A percentile compares a stretch with the other conserved stretches of the same genome.
These are phyloP conservation scores for Effrenium voratum DNA, from an alignment of 73 alveolate genomes.

Conservation along the genomic window DNA sequence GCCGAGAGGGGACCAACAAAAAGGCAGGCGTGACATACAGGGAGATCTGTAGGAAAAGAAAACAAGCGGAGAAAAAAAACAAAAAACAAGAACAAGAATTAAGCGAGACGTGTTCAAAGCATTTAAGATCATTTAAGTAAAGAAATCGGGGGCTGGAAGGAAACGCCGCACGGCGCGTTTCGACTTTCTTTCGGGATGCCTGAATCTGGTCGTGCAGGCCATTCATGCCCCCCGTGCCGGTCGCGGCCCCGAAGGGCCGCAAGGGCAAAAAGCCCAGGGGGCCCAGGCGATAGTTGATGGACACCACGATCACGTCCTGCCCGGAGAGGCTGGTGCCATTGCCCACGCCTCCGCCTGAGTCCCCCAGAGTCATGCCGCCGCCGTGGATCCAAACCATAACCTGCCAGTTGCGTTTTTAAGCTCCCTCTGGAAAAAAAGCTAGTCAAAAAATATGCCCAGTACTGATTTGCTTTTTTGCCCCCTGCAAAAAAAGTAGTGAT, in stretches of 20 bases:
- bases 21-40: too few relatives aligned
- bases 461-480: not conserved
- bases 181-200: too few relatives aligned
- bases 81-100: too few relatives aligned
- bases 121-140: too few relatives aligned
- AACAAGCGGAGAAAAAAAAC: too few relatives aligned
- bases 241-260: not conserved
- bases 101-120: too few relatives aligned
- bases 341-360: not conserved
- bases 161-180: too few relatives aligned
- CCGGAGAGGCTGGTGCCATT: not conserved
- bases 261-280: conserved; percentile 2
- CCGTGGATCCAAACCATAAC: not conserved
- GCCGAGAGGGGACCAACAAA: too few relatives aligned
- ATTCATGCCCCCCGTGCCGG: conserved; percentile 12
- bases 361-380: not conserved
- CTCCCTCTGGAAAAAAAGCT: too few relatives aligned
- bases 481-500: not conserved
- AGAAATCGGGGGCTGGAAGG: too few relatives aligned
- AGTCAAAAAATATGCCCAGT: not conserved
- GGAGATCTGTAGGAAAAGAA: too few relatives aligned
- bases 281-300: conserved; percentile 6
- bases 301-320: not conserved
- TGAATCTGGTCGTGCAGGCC: too few relatives aligned
- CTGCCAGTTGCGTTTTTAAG: not conserved